A percentile compares a stretch with the other conserved stretches of the same genome.
Evolutionary conservation across 805 yeast genomes (phyloP).

Genomic region (Kuraishia hungarica): DNA sequence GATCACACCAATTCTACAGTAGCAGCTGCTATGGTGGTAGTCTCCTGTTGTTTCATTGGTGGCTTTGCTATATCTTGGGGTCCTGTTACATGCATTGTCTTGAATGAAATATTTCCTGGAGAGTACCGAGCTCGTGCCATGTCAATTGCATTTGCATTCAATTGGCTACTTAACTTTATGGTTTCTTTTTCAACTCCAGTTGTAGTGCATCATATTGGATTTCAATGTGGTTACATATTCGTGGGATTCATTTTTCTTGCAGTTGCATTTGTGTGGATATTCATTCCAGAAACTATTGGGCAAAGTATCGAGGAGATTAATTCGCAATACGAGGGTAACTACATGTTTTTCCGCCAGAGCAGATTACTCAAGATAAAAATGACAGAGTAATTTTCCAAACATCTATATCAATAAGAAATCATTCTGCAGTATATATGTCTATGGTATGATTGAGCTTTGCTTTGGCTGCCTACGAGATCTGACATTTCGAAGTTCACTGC

Average conservation of each 20-base stretch:
- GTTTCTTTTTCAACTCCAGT: conserved; percentile 65
- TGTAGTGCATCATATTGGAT: conserved; percentile 52
- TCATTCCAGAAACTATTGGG: conserved; percentile 25
- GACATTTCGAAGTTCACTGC: too few relatives aligned
- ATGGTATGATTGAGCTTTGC: too few relatives aligned
- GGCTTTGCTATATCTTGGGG: conserved; percentile 71
- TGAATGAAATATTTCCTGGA: conserved; percentile 58
- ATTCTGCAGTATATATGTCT: too few relatives aligned
- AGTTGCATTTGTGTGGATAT: conserved; percentile 14
- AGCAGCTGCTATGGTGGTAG: conserved; percentile 45
- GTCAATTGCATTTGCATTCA: conserved; percentile 49
- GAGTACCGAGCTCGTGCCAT: conserved; percentile 47
- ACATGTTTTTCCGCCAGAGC: not conserved
- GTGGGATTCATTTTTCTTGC: conserved; percentile 12
- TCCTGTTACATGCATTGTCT: conserved; percentile 57
- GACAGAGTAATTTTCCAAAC: not conserved
- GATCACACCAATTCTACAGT: conserved; percentile 20
- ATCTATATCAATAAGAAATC: too few relatives aligned
- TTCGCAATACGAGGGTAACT: not conserved
- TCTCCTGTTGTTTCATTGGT: conserved; percentile 53
- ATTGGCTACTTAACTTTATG: conserved; percentile 58
- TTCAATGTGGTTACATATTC: conserved; percentile 58
- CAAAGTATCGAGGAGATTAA: conserved; percentile 15
- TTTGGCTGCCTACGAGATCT: too few relatives aligned
- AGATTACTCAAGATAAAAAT: not conserved